Evolutionary conservation across 805 yeast genomes (phyloP), one percentile per base, ranked within the genome.

Genomic region (Yamadazyma kitorensis): DNA sequence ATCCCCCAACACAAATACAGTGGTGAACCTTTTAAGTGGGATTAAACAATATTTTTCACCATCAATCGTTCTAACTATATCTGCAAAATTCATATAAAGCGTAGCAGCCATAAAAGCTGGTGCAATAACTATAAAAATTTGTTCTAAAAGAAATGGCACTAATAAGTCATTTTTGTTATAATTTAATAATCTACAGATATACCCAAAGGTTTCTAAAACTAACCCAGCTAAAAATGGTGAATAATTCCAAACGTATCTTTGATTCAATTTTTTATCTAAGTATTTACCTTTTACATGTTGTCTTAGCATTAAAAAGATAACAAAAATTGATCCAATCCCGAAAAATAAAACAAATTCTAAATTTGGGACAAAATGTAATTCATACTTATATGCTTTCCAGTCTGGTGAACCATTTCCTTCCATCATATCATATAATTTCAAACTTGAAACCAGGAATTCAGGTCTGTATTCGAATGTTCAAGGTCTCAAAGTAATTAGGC

Each of bases 61-160:
- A 19, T 50, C 36, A 24, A 17, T 25, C 7, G 6, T 14, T 14
- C 15, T 36, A 5, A 54, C 39, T 19, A 58, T 24, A 34, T 52
- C 37, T 11, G 57, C 62, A 32, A 58, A 52, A 3, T 48, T 10
- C 61, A 58, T 55, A 34, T 60, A 59, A 16, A 57, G 51, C 2
- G 59, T 36, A 2, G 59, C 64, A 3, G 61, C 56, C 31, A 50
- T 47, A 10, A 58, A 42, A 1, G 61, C 46, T 3, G 65, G 64
- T 0, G 62, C 58, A 20, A 59, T 40, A 24, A 57, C 41, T 23
- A 59, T 26, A 9, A 52, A 39, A 13, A 54, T 37, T 1, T 51
- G 26, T 39, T 59, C 61, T 4, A 49, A 40, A 25, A 52, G 37
- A 35, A 47, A 59, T 1, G 58, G 50, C 15, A 16, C 25, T 11